A percentile compares a stretch with the other conserved stretches of the same genome.
Conservation (phyloP, 2,329 filamentous ascomycete genomes). For the Fusarium redolens region DNA sequence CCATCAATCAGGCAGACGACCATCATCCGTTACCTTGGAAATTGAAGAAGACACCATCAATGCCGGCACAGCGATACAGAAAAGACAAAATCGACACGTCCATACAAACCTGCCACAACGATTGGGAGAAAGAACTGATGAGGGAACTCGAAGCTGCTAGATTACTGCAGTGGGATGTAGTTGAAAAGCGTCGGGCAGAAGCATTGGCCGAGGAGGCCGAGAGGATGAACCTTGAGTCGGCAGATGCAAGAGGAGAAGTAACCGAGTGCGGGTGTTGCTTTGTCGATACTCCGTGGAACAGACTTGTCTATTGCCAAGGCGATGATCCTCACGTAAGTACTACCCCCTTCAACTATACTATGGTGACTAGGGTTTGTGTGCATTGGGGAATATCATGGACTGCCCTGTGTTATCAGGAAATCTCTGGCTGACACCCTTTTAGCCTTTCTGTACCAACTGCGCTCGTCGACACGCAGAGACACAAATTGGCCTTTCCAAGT, state of each 20-base stretch:
- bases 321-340: slow-evolving; percentile 61
- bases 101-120: not conserved
- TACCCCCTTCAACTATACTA: not conserved
- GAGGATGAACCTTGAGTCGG: slow-evolving; percentile 54
- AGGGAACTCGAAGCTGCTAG: slow-evolving; percentile 40
- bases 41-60: slow-evolving; percentile 24
- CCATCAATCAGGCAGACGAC: not conserved
- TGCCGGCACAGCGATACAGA: not conserved
- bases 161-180: not conserved
- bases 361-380: not conserved
- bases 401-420: not conserved
- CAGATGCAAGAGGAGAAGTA: slow-evolving; percentile 62
- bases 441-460: slow-evolving; percentile 77
- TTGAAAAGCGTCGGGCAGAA: slow-evolving; percentile 48
- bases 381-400: too few species aligned
- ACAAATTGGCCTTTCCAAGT: slow-evolving; percentile 75
- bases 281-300: slow-evolving; percentile 71
- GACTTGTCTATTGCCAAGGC: slow-evolving; percentile 75
- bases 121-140: slow-evolving; percentile 18
- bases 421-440: slow-evolving; percentile 9
- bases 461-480: slow-evolving; percentile 72
- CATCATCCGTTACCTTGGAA: not conserved
- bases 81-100: slow-evolving; percentile 5
- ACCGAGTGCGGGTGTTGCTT: slow-evolving; percentile 82
- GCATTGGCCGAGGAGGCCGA: slow-evolving; percentile 46